A percentile compares a stretch with the other conserved stretches of the same genome.
Evolutionary conservation across 441 rosid genomes (phyloP).

Genomic region (Lagerstroemia fauriei): DNA sequence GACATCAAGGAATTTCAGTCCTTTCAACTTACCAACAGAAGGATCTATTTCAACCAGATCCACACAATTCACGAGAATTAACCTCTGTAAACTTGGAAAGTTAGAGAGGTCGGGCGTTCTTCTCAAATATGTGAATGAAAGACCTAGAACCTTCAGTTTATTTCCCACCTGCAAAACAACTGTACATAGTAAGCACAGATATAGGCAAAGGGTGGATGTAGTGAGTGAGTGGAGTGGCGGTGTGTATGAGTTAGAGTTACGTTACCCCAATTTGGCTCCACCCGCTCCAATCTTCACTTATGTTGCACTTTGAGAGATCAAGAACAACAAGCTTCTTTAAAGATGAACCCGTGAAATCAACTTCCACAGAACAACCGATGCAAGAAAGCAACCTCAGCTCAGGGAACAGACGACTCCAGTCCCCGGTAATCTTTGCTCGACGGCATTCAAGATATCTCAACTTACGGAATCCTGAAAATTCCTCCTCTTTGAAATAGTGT

Average conservation of each 20-base stretch:
- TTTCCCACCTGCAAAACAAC: neutral
- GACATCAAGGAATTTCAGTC: neutral
- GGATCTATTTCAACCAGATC: neutral
- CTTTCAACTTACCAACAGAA: neutral
- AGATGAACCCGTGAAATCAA: neutral
- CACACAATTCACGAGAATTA: neutral
- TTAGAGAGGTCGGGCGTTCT: constrained; percentile 4
- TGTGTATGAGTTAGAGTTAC: too few species aligned
- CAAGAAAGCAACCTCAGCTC: neutral
- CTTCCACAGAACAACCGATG: neutral
- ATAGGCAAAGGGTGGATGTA: too few species aligned
- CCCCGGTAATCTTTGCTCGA: neutral
- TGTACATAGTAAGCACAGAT: too few species aligned
- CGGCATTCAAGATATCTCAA: neutral
- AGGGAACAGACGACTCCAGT: neutral
- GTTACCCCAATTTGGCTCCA: neutral
- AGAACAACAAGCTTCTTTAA: neutral
- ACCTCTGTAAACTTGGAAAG: neutral
- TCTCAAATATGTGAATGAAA: accelerated
- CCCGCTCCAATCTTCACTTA: neutral
- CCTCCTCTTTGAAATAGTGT: neutral
- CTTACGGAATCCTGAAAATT: neutral
- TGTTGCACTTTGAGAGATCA: neutral
- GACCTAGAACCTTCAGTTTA: neutral
- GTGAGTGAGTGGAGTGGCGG: neutral